Base-by-base conservation (phyloP, 2,329 filamentous ascomycete species). In the Cercospora sp. region DNA sequence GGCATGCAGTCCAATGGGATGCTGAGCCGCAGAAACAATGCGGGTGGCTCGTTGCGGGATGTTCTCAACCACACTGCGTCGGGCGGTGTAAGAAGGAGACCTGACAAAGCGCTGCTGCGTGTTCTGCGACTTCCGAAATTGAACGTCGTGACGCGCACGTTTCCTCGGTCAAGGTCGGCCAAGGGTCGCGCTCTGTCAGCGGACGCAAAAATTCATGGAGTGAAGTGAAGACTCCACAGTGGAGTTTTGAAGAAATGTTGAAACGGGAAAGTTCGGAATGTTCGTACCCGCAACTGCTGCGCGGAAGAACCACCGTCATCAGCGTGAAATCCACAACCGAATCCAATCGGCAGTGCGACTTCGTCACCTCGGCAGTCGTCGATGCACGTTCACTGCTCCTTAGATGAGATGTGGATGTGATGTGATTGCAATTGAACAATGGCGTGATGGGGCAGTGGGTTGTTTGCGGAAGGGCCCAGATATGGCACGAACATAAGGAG, bases 171-270 rank as follows among this genome's bases (percentile, higher is more conserved):
- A 23, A 23, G 45, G 45, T 51, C 45, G 60, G 28, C 16, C 16
- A 30, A 53, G 42, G 18, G 18, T 23, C 18, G 23, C n/a, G 23
- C 20, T 45, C 42, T 18, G 39, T 33, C 60, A 53, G 45, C 60
- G 60, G 39, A 63, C 39, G 45, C 9, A 28, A 51, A 51, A 53
- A 28, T 51, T 33, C 18, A 9, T 20, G 10, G 60, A 30, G 60
- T 12, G 59, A 63, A 63, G 60, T 51, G 60, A 53, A 31, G 26
- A 53, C 39, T 63, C 60, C 60, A 63, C 60, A 31, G 60, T 63
- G 60, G 60, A 53, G 28, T 48, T 10, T 18, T 26, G 42, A 53
- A 13, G 60, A n/a, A 63, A 28, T 53, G 60, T 63, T 63, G 60
- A 63, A 61, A 48, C 60, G 60, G 60, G n/a, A 31, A 20, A 20